These are phyloP conservation scores for Didymosphaeria variabile DNA, from an alignment of 2,329 filamentous ascomycete species.

Conservation along the genomic window DNA sequence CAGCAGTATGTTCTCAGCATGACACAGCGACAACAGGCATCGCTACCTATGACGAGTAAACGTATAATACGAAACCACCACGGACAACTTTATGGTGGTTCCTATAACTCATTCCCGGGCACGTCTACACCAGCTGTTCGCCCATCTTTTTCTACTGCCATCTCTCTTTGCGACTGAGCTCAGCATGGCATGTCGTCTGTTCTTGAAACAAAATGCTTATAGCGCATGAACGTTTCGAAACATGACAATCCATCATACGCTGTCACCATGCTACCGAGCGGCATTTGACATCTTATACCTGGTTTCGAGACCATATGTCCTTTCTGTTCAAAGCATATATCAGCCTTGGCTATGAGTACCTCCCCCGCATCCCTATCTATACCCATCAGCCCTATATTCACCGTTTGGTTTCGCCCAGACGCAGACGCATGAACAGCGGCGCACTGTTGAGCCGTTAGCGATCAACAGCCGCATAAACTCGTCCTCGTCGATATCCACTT, in stretches of 20 bases:
- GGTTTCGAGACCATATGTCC: background rate
- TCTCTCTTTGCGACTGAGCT: background rate
- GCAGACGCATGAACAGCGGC: no score
- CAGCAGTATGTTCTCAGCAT: background rate
- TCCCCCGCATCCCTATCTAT: background rate
- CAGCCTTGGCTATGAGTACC: background rate
- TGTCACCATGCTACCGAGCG: background rate
- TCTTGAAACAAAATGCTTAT: background rate
- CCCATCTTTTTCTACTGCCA: background rate
- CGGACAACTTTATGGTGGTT: background rate
- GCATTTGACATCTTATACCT: background rate
- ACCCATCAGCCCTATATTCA: background rate
- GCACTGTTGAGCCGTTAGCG: background rate
- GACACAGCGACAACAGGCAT: background rate
- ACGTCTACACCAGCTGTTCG: background rate
- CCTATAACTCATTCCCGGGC: background rate
- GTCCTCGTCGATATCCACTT: background rate
- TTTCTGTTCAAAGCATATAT: background rate
- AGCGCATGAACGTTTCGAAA: slow-evolving; percentile 13
- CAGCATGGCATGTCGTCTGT: background rate
- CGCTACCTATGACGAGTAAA: background rate
- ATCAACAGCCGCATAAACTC: slow-evolving; percentile 1
- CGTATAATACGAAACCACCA: background rate
- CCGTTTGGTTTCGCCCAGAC: background rate
- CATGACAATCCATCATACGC: slow-evolving; percentile 1